Conservation (phyloP, 306 rosid genomes). For the Pterocarpus santalinus region DNA sequence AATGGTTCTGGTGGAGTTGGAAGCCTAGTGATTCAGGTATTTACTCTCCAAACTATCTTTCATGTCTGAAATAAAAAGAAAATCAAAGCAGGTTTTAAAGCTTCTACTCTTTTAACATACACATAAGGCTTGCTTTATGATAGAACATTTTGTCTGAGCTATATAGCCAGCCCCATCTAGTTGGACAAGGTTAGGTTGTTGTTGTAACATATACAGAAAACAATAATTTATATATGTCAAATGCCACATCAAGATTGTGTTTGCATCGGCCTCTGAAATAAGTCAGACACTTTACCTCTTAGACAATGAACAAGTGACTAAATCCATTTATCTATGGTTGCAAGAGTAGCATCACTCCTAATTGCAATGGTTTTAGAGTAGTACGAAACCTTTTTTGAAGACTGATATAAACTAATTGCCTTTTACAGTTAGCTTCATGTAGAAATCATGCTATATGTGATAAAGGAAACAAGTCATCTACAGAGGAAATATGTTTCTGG, state of each 20-base stretch:
- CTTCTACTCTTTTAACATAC: background rate
- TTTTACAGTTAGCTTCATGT: background rate
- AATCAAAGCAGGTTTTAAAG: background rate
- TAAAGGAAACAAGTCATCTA: background rate
- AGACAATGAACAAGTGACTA: background rate
- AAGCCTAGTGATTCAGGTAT: conserved; percentile 94
- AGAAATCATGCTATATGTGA: background rate
- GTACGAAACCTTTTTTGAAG: background rate
- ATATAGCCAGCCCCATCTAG: too few species aligned
- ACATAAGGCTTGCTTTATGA: background rate
- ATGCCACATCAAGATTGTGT: background rate
- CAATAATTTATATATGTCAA: background rate
- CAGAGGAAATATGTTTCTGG: conserved; percentile 12
- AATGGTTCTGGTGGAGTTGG: conserved; percentile 99
- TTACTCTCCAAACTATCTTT: background rate
- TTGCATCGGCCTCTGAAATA: background rate
- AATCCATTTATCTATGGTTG: conserved; percentile 11
- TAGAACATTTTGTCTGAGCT: too few species aligned
- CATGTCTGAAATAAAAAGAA: background rate
- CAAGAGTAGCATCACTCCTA: background rate
- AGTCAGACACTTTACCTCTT: background rate
- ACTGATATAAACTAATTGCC: background rate
- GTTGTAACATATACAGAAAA: too few species aligned
- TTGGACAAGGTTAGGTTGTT: too few species aligned
- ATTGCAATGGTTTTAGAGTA: conserved; percentile 15